Conservation (phyloP, 2,329 filamentous ascomycete genomes). For the Botrytis medusae region DNA sequence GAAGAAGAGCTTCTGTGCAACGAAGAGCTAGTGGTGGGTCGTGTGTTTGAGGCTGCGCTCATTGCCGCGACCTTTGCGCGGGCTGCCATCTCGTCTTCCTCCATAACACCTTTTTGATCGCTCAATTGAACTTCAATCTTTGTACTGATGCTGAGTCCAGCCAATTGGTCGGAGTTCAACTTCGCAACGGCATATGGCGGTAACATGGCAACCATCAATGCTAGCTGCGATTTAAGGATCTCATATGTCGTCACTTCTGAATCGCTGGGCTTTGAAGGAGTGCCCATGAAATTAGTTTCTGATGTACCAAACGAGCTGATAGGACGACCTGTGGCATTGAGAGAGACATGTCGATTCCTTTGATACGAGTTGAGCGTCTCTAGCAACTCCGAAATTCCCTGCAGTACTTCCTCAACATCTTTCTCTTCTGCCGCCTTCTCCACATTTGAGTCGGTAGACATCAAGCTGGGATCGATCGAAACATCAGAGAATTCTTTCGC, state of each 20-base stretch:
- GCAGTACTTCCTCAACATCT: conserved; percentile 67
- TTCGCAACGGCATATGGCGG: conserved; percentile 59
- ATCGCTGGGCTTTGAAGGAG: conserved; percentile 62
- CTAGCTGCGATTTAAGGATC: conserved; percentile 52
- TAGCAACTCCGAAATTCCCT: conserved; percentile 73
- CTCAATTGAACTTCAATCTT: conserved; percentile 50
- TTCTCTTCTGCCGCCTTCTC: conserved; percentile 56
- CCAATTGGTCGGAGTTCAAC: conserved; percentile 54
- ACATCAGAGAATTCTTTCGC: conserved; percentile 60
- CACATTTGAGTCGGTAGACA: conserved; percentile 41
- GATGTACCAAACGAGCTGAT: conserved; percentile 65
- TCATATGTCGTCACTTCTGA: conserved; percentile 54
- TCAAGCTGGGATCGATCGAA: conserved; percentile 56
- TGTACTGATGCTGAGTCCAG: conserved; percentile 53
- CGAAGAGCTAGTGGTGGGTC: conserved; percentile 29
- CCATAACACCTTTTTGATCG: conserved; percentile 53
- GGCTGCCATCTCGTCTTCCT: conserved; percentile 49
- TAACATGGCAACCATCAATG: conserved; percentile 51
- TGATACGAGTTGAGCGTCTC: conserved; percentile 77
- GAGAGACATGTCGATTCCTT: conserved; percentile 70
- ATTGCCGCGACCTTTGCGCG: conserved; percentile 35
- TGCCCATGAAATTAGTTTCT: conserved; percentile 54
- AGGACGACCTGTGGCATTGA: conserved; percentile 62
- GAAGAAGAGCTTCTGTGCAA: conserved; percentile 34
- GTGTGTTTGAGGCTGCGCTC: conserved; percentile 27